Base-by-base conservation (phyloP, 148 eudicot species). In the Silene latifolia region DNA sequence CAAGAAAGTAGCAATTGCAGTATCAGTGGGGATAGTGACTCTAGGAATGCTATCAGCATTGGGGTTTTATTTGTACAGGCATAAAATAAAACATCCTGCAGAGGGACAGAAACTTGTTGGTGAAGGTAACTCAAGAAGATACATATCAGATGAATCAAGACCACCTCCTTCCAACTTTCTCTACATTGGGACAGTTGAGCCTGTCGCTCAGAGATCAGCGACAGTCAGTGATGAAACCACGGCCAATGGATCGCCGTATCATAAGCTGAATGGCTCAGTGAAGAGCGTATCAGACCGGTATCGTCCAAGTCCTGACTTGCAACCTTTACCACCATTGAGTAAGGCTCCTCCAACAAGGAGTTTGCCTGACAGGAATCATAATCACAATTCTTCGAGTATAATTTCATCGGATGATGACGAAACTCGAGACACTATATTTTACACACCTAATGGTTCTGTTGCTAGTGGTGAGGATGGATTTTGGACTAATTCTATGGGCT, bases 281-380 rank as follows among this genome's bases (percentile, higher is more conserved):
- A 90, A 83, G 58, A 83, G 78, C 63, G 79, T 85, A 61, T 86
- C 89, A 7, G 89, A 90, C 21, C 82, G 93, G 44, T 90, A 90
- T 67, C 73, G 93, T 76, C 98, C 98, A 1, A 91, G 95, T 62
- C 97, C 98, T 15, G 97, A 89, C 9, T 89, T 89, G 63, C 94
- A 89, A 71, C 97, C 98, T 1, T 85, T 91, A 67, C 98, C 97
- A 18, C 98, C 95, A 18, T 59, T 93, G 65, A 73, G 75, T 32
- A 89, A 89, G 72, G 87, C 93, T 11, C 86, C 83, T 12, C 82
- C 88, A 7, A 73, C 76, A 51, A 76, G 32, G 42, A 78, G 71
- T 67, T 67, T 79, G 44, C 87, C 89, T 10, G 72, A 67, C 25
- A 65, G 80, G 71, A 74, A 61, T 25, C 54, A 48, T 48, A 48